Percentiles rank a stretch among this genome's conserved stretches.
Conservation (phyloP, 441 rosid species). For the Dalechampia spathulata region DNA sequence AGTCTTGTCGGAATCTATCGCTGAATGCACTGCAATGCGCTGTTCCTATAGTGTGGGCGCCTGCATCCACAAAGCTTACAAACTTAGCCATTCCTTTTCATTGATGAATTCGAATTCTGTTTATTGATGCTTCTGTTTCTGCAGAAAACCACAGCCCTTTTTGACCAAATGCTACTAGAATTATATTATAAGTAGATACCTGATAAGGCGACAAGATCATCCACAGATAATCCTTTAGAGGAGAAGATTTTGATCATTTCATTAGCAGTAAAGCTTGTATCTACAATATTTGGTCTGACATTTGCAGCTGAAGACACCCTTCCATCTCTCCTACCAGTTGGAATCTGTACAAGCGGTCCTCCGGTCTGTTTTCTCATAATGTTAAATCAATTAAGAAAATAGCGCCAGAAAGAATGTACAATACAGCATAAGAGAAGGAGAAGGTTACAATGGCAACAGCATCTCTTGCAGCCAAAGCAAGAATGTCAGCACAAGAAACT, state of each 20-base stretch:
- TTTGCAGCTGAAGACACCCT: slow-evolving; percentile 34
- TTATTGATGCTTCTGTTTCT: too few relatives aligned
- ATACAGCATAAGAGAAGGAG: background rate
- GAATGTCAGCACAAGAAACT: slow-evolving; percentile 72
- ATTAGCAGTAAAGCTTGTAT: slow-evolving; percentile 66
- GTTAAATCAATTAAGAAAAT: slow-evolving; percentile 5
- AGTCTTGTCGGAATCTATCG: slow-evolving; percentile 44
- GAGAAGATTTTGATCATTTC: slow-evolving; percentile 59
- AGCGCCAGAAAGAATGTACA: background rate
- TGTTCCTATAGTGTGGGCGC: slow-evolving; percentile 81
- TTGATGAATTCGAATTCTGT: too few relatives aligned
- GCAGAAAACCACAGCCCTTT: too few relatives aligned
- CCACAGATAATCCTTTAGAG: slow-evolving; percentile 65
- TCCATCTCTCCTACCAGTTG: slow-evolving; percentile 70
- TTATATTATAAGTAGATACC: slow-evolving; percentile 50
- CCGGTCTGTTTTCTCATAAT: slow-evolving; percentile 47
- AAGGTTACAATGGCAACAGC: slow-evolving; percentile 43
- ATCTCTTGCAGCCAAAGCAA: slow-evolving; percentile 80
- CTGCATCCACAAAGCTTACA: slow-evolving; percentile 22
- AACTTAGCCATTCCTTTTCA: too few relatives aligned
- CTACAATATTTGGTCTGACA: slow-evolving; percentile 71
- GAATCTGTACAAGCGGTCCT: slow-evolving; percentile 53
- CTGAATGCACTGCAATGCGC: slow-evolving; percentile 84
- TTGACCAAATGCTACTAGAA: too few relatives aligned
- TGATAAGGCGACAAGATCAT: slow-evolving; percentile 68